Percentiles rank a stretch among this genome's conserved stretches.
Conservation (phyloP, 371 early-diverging fungal genomes). For the Umbelopsis sp. region DNA sequence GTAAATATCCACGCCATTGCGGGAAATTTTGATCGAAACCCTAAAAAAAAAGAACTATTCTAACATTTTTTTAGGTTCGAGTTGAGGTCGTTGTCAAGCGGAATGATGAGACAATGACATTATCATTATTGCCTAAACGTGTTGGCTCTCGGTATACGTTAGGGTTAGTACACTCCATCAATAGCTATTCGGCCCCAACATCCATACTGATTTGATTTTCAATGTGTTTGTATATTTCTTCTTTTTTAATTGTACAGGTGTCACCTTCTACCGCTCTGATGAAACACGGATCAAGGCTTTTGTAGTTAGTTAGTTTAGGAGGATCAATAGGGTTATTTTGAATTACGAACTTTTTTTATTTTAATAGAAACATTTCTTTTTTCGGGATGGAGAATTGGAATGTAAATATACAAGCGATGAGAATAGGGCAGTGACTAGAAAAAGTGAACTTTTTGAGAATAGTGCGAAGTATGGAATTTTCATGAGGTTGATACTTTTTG, state of each 20-base stretch:
- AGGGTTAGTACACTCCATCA: not conserved
- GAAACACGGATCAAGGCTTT: not conserved
- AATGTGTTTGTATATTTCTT: not conserved
- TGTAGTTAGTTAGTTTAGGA: not conserved
- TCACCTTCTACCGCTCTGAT: not conserved
- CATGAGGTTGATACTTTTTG: not conserved
- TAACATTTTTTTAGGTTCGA: not conserved
- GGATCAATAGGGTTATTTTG: not conserved
- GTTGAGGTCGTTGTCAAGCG: slow-evolving; percentile 7
- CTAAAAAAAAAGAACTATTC: no score
- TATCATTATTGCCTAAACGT: not conserved
- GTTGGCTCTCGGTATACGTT: not conserved
- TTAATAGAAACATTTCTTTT: slow-evolving; percentile 1
- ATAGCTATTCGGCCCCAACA: no score
- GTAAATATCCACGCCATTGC: slow-evolving; percentile 51
- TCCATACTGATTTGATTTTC: not conserved
- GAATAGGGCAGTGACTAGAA: not conserved
- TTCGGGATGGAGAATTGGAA: not conserved
- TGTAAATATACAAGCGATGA: slow-evolving; percentile 16
- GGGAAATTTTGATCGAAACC: no score
- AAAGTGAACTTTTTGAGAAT: slow-evolving; percentile 1
- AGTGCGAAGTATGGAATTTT: not conserved
- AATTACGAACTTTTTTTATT: not conserved
- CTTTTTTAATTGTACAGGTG: not conserved
- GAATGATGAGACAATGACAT: slow-evolving; percentile 4